Conservation (phyloP, 129 eudicot species). For the Ambrosia artemisiifolia region DNA sequence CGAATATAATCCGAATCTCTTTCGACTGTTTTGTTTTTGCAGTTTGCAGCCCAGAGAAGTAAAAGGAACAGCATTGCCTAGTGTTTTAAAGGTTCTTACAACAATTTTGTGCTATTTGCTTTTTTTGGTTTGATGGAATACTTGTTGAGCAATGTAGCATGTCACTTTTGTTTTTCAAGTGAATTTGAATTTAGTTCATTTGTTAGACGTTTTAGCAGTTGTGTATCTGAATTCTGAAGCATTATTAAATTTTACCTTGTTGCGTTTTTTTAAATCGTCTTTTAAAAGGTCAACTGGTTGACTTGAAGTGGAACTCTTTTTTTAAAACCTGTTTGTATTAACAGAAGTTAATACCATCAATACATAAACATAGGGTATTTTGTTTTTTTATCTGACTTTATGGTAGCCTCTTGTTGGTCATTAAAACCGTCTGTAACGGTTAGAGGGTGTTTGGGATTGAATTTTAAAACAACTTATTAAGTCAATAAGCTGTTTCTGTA, state of each 20-base stretch:
- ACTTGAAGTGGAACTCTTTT: background rate
- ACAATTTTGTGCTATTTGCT: constrained; percentile 21
- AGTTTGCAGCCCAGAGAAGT: constrained; percentile 12
- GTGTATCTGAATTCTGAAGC: background rate
- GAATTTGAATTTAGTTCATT: background rate
- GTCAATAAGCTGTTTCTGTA: too few relatives aligned
- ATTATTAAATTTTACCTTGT: background rate
- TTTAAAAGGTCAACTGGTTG: background rate
- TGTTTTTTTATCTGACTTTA: too few relatives aligned
- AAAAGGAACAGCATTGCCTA: constrained; percentile 14
- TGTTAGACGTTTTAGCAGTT: background rate
- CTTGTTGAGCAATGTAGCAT: constrained; percentile 7
- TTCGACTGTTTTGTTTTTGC: constrained; percentile 5
- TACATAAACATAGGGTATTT: too few relatives aligned
- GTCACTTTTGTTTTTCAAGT: constrained; percentile 5
- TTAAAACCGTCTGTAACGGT: too few relatives aligned
- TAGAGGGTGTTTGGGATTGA: too few relatives aligned
- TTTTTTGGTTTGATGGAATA: constrained; percentile 9
- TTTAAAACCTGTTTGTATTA: too few relatives aligned
- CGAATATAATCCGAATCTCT: too few relatives aligned
- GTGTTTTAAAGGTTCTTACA: constrained; percentile 5
- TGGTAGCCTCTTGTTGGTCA: too few relatives aligned
- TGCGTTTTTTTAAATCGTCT: background rate
- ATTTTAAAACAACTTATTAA: too few relatives aligned
- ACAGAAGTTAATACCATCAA: too few relatives aligned